Evolutionary conservation across 768 basidiomycete species (phyloP).

Genomic region (Tubosaeta sp.): DNA sequence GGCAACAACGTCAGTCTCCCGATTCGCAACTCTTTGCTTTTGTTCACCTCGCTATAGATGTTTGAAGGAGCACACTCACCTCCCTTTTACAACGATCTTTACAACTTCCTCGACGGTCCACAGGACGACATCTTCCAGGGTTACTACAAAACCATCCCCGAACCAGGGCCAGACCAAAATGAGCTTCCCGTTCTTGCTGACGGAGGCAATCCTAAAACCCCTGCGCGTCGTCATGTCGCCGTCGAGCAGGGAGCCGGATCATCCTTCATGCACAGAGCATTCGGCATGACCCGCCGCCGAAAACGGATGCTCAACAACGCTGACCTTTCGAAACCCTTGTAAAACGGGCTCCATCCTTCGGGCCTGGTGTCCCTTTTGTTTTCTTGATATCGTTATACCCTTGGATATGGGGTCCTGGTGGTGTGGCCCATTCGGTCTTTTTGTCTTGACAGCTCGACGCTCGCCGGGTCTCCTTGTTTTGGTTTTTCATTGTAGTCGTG

Average conservation of each 20-base stretch:
- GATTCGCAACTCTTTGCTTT: background rate
- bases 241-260: conserved; percentile 2
- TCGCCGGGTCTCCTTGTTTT: background rate
- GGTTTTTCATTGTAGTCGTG: background rate
- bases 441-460: background rate
- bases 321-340: conserved; percentile 15
- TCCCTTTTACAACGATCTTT: conserved; percentile 63
- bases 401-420: background rate
- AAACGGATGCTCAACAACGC: background rate
- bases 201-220: background rate
- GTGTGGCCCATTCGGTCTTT: background rate
- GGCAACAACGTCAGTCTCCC: conserved; percentile 50
- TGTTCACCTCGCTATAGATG: conserved; percentile 39
- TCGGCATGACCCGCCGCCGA: conserved; percentile 10
- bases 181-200: conserved; percentile 17
- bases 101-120: conserved; percentile 68
- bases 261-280: conserved; percentile 2
- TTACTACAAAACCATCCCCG: conserved; percentile 45
- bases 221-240: conserved; percentile 6
- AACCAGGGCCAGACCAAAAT: conserved; percentile 38
- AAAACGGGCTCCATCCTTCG: background rate
- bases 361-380: background rate
- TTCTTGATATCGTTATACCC: background rate
- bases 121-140: conserved; percentile 71
- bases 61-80: conserved; percentile 59